A percentile compares a stretch with the other conserved stretches of the same genome.
Conservation (phyloP, 2,329 filamentous ascomycete species). For the Aspergillus brunneoviolaceus region DNA sequence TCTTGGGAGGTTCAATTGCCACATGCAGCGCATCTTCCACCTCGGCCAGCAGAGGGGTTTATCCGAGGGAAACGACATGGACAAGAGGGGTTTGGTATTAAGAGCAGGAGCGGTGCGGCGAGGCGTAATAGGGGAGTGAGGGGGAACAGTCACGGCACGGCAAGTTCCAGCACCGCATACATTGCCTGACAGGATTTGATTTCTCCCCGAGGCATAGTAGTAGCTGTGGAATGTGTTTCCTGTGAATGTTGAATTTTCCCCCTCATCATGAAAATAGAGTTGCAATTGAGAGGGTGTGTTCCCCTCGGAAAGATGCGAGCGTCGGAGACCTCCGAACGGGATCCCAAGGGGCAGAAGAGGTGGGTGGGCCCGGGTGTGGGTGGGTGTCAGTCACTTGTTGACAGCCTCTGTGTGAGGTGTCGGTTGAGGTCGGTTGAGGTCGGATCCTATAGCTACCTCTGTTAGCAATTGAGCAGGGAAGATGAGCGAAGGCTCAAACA, state of each 20-base stretch:
- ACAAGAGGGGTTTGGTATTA: neutral
- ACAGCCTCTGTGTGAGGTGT: neutral
- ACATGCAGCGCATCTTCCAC: neutral
- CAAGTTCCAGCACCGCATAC: too few relatives aligned
- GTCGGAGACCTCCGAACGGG: conserved; percentile 24
- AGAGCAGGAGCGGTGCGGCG: neutral
- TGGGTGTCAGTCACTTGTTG: neutral
- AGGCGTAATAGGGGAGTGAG: neutral
- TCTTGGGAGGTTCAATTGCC: too few relatives aligned
- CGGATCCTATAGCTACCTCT: neutral
- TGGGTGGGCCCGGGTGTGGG: conserved; percentile 11
- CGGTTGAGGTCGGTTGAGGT: neutral
- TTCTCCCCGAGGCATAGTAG: too few relatives aligned
- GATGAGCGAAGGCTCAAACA: neutral
- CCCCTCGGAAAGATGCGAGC: conserved; percentile 13
- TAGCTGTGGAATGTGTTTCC: neutral
- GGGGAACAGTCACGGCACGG: neutral
- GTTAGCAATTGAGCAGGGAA: neutral
- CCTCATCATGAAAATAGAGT: neutral
- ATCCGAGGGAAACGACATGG: neutral
- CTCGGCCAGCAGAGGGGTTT: neutral
- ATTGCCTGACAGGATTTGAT: too few relatives aligned
- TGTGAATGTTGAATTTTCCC: neutral
- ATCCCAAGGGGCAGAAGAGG: neutral
- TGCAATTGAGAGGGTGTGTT: neutral